phyloP scores from a whole-genome alignment of 1,284 basidiomycete genomes.

The Ustilago tritici region DNA sequence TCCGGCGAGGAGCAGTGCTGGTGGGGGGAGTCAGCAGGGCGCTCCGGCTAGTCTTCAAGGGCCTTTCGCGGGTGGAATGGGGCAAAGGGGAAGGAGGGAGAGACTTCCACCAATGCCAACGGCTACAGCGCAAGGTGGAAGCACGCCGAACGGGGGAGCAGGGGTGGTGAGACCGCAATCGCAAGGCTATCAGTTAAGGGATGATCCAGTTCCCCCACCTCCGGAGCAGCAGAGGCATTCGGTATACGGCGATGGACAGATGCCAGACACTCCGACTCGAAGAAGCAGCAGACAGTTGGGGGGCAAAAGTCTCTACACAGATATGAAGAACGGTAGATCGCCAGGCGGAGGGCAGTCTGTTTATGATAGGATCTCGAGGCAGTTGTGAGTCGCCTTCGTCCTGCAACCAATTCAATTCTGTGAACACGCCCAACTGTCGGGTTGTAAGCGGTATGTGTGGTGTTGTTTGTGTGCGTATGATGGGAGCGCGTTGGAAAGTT shows the following conservation, averaged over 20 bases:
- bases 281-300: constrained; percentile 31
- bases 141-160: background rate
- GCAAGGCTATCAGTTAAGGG: constrained; percentile 34
- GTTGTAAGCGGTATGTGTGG: too few species aligned
- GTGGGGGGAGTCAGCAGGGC: background rate
- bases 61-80: background rate
- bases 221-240: constrained; percentile 12
- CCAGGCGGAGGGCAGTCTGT: constrained; percentile 19
- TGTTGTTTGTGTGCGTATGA: too few species aligned
- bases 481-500: too few species aligned
- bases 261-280: constrained; percentile 34
- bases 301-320: constrained; percentile 16
- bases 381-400: constrained; percentile 8
- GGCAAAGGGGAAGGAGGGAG: constrained; percentile 10
- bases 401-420: too few species aligned
- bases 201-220: constrained; percentile 15
- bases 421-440: too few species aligned
- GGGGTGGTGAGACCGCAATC: background rate
- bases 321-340: constrained; percentile 13
- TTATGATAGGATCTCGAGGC: constrained; percentile 34
- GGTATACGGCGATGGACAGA: background rate
- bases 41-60: constrained; percentile 13
- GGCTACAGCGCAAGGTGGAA: background rate
- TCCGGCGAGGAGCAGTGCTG: constrained; percentile 27
- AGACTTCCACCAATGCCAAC: constrained; percentile 31